Percentiles rank a stretch among this genome's conserved stretches.
Evolutionary conservation across 495 filamentous ascomycete genomes (phyloP).

Genomic region (Penicillium angulare): DNA sequence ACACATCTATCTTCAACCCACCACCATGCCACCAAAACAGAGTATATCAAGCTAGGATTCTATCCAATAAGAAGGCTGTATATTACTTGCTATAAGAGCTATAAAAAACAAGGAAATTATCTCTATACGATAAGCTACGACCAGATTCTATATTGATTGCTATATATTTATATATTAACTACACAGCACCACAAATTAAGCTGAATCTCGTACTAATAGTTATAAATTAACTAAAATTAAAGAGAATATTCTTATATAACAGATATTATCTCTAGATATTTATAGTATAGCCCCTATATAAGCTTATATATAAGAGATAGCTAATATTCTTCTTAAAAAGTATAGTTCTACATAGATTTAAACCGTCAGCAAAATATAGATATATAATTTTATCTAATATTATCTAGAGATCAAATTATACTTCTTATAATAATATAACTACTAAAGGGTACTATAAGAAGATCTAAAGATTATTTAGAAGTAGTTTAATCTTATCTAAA

Average conservation of each 20-base stretch:
- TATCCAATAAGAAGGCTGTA: not conserved
- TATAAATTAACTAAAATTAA: conserved; percentile 27
- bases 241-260: conserved; percentile 27
- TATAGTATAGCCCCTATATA: not conserved
- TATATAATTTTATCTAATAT: conserved; percentile 30
- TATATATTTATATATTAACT: too few relatives aligned
- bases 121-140: not conserved
- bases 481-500: too few relatives aligned
- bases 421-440: conserved; percentile 11
- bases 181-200: too few relatives aligned
- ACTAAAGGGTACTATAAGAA: not conserved
- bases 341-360: too few relatives aligned
- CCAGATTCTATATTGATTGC: not conserved
- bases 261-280: conserved; percentile 29
- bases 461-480: not conserved
- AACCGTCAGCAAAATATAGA: not conserved
- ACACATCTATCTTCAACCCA: too few relatives aligned
- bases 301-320: conserved; percentile 12
- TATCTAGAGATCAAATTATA: conserved; percentile 24
- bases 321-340: not conserved
- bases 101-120: not conserved
- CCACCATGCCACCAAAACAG: too few relatives aligned
- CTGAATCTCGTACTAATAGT: not conserved
- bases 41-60: too few relatives aligned
- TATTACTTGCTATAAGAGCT: not conserved